Base-by-base conservation (phyloP, 371 early-diverging fungal species). In the Mucor irregularis region DNA sequence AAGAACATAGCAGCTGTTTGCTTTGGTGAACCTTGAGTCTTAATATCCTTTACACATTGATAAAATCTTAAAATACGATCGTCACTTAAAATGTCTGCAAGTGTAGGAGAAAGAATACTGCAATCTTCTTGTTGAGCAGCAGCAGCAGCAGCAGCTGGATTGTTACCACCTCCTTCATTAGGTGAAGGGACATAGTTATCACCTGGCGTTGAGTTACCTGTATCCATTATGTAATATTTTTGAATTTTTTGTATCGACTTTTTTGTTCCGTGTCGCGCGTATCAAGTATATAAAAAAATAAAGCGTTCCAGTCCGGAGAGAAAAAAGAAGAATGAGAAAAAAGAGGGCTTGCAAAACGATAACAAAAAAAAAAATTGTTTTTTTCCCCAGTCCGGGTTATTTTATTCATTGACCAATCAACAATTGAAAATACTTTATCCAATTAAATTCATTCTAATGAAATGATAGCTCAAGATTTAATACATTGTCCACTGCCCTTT, bases 1-100 rank as follows among this genome's bases (percentile, higher is more conserved):
- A 74, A 78, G 44, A 78, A 78, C 78, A 78, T 74, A 63, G 73
- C 69, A 0, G 68, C 69, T 2, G 78, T 78, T 46, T 74, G 73
- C 14, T 61, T 63, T 3, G 78, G 75, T 1, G 69, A 67, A 8
- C 62, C 68, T 39, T 74, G 78, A 3, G 73, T 69, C 49, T 67
- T 74, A 53, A 78, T 78, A 48, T 78, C 78, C 47, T 78, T 78
- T 16, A 78, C 78, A 47, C 75, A 73, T 48, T 78, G 78, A 49
- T 78, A 78, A 34, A 78, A 78, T 7, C 75, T 55, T 8, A 78
- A 35, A 9, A 78, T 72, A 8, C 73, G 69, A 50, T 74, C 75
- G 42, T 78, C 75, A 38, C 71, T 73, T 17, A 78, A 61, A 29
- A 78, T 74, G 50, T 78, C 78, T 1, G 71, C 73, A 24, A 78